Conservation (phyloP, 768 basidiomycete genomes). For the Leccinum sublutescens region DNA sequence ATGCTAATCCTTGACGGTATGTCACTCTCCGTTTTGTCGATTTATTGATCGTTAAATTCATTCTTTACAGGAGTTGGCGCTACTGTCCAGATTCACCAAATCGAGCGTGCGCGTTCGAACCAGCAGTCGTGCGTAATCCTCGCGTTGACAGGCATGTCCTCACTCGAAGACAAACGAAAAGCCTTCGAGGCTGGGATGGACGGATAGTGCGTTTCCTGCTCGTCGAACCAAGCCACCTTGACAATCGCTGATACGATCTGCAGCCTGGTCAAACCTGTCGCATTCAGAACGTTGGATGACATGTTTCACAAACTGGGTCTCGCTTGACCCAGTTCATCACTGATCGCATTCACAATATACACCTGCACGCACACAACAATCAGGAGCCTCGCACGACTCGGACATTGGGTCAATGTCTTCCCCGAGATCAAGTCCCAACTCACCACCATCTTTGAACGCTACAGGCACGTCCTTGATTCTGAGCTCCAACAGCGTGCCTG, state of each 20-base stretch:
- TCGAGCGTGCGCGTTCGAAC: conserved; percentile 50
- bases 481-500: too few relatives aligned
- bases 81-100: conserved; percentile 74
- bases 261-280: conserved; percentile 93
- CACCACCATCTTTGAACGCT: too few relatives aligned
- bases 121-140: conserved; percentile 57
- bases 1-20: conserved; percentile 93
- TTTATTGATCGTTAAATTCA: background rate
- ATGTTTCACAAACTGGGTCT: conserved; percentile 75
- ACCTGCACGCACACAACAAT: background rate
- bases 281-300: conserved; percentile 85
- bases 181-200: conserved; percentile 94
- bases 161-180: conserved; percentile 84
- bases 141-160: conserved; percentile 92
- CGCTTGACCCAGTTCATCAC: conserved; percentile 28
- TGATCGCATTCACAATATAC: conserved; percentile 14
- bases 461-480: too few relatives aligned
- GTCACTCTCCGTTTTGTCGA: conserved; percentile 11
- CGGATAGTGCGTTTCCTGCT: conserved; percentile 73
- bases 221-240: background rate
- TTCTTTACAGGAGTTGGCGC: conserved; percentile 67
- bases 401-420: conserved; percentile 6
- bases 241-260: background rate
- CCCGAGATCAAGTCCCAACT: too few relatives aligned
- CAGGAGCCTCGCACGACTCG: conserved; percentile 2